Percentiles rank a stretch among this genome's conserved stretches.
These are phyloP conservation scores for Talaromyces sp. DNA, from an alignment of 2,329 filamentous ascomycete species.

Conservation along the genomic window DNA sequence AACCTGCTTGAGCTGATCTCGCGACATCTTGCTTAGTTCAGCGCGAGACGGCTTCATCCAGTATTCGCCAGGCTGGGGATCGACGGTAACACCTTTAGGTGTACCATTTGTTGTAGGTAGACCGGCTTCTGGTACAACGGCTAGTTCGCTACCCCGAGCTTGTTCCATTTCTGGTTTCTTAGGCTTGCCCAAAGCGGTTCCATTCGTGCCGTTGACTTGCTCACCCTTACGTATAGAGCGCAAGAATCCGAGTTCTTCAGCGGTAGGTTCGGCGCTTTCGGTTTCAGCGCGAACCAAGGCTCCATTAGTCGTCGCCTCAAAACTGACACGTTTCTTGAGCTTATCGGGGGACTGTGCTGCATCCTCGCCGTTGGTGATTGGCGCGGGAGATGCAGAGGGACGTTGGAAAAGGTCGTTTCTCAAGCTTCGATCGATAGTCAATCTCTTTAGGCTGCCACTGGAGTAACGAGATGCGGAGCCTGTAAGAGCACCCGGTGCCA, in stretches of 20 bases:
- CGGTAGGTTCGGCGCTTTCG: slow-evolving; percentile 51
- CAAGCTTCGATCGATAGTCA: slow-evolving; percentile 87
- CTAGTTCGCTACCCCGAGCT: slow-evolving; percentile 69
- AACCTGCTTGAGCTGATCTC: slow-evolving; percentile 72
- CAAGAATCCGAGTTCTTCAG: slow-evolving; percentile 59
- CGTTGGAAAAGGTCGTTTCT: slow-evolving; percentile 61
- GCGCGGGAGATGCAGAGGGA: slow-evolving; percentile 32
- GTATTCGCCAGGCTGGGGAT: slow-evolving; percentile 69
- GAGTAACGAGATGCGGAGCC: slow-evolving; percentile 63
- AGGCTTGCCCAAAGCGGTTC: slow-evolving; percentile 30
- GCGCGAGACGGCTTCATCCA: slow-evolving; percentile 77
- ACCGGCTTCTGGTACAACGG: slow-evolving; percentile 66
- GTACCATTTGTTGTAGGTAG: slow-evolving; percentile 37
- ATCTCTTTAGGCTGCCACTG: slow-evolving; percentile 74
- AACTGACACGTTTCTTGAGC: slow-evolving; percentile 81
- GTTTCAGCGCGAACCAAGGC: slow-evolving; percentile 54
- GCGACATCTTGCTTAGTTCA: slow-evolving; percentile 75
- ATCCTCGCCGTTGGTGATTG: slow-evolving; percentile 40
- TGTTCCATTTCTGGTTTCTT: slow-evolving; percentile 65
- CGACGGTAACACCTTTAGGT: slow-evolving; percentile 33
- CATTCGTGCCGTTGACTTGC: slow-evolving; percentile 45
- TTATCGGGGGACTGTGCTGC: slow-evolving; percentile 34
- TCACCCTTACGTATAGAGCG: slow-evolving; percentile 52
- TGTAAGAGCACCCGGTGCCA: slow-evolving; percentile 81
- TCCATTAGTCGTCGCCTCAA: slow-evolving; percentile 64